Base-by-base conservation (phyloP, 225 moss, liverwort and hornwort genomes). In the Lunularia cruciata region DNA sequence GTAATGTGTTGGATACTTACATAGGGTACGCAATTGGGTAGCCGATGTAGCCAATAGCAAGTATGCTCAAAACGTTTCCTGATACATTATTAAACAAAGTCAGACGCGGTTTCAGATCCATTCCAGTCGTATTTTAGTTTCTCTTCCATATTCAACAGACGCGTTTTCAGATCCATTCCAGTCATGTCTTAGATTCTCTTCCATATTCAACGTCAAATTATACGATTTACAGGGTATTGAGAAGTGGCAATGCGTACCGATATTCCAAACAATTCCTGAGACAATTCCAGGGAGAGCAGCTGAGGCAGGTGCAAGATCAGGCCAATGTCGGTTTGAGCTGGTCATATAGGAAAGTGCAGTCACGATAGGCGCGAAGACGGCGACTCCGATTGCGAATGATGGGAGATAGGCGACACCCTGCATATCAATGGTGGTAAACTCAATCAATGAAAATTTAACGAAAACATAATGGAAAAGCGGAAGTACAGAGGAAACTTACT, bases 331-430 rank as follows among this genome's bases (percentile, higher is more conserved):
- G 4, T 80, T 70, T 36, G 67, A 48, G 8, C 52, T 30, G 26
- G 84, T 84, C 57, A 78, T 52, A 64, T 90, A 90, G 16, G 90
- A 83, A 16, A 87, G 39, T 25, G 78, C 76, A 56, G 83, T 84
- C 32, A 79, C 80, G 16, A 90, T 77, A 4, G 90, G 86, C 45
- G 84, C 83, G 65, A 81, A 76, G 16, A 90, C 64, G n/a, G 78
- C 75, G 45, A 90, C 82, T 22, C 85, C 83, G 42, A 90, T 83
- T 43, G 80, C 90, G 76, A 90, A 90, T 27, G 90, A 87, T 40
- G 90, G 90, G 36, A 90, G 70, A 71, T 80, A 90, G 4, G 78
- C 72, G 60, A 84, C 65, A 10, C 84, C 90, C 90, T 89, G 77
- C 40, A 36, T 22, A 32, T 4, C 8, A n/a, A n/a, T n/a, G n/a